Evolutionary conservation across 2,329 filamentous ascomycete species (phyloP), one percentile per base, ranked within the genome.

Genomic region (Trichoderma koningiopsis): DNA sequence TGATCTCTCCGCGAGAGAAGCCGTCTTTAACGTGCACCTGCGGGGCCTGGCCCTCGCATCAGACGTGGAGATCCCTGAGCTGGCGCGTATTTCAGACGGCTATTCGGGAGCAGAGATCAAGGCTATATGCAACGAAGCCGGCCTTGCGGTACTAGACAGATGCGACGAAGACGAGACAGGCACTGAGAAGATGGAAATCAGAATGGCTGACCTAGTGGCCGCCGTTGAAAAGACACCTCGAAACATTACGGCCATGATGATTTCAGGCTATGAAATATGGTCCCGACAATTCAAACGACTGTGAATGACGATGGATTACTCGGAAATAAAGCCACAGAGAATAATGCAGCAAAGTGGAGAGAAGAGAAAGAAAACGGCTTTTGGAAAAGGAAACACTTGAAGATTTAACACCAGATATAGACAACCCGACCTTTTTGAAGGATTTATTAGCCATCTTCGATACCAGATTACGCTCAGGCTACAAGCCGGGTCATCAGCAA

Each of bases 41-140:
- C 82, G 83, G 33, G 88, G 86, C 68, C 85, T 91, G 63, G 82
- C 86, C 27, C 82, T 93, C 58, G 79, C 80, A 1, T 76, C 82
- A 0, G 90, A 92, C 67, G 87, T 97, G 16, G 87, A 93, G 75
- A 78, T 93, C 10, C 80, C 84, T 0, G 81, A 84, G 60, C 81
- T 97, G 35, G 92, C 92, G 5, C 76, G 77, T 19, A 79, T 82
- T 58, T 91, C 91, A 0, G 90, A 94, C 8, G 93, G 93, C 0
- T 93, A 92, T 78, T 96, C 93, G 1, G 94, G 94, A 2, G 94
- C 94, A 0, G 95, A 97, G 80, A 88, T 97, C 70, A 81, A 84
- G 69, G 82, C 82, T 5, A 83, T 88, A 4, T 87, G 85, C 73
- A 80, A 82, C 40, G 77, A 79, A 64, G 83, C 83, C 0, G 82